A percentile compares a stretch with the other conserved stretches of the same genome.
phyloP scores from a whole-genome alignment of 257 asterid genomes.

The Capsicum pubescens region DNA sequence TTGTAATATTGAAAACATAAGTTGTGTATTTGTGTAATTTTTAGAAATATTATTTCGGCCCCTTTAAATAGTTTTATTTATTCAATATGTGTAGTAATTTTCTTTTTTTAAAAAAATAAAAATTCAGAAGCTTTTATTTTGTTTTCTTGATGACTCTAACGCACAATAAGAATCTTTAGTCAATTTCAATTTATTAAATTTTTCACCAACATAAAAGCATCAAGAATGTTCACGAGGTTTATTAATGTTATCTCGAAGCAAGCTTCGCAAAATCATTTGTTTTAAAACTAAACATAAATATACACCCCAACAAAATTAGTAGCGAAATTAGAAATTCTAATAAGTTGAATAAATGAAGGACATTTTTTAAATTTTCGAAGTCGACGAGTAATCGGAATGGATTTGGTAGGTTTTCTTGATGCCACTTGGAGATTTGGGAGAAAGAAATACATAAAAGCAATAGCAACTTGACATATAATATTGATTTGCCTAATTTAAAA shows the following conservation, averaged over 20 bases:
- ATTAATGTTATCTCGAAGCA: too few relatives aligned
- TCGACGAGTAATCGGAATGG: neutral
- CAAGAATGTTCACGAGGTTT: too few relatives aligned
- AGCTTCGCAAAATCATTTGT: neutral
- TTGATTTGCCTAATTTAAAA: neutral
- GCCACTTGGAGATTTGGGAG: neutral
- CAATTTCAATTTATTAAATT: neutral
- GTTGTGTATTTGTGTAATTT: too few relatives aligned
- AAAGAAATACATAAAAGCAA: neutral
- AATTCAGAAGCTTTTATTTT: too few relatives aligned
- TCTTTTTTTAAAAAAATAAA: too few relatives aligned
- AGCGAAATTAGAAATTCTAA: neutral
- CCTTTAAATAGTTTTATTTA: too few relatives aligned
- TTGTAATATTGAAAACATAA: too few relatives aligned
- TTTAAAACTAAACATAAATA: neutral
- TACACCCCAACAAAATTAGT: neutral
- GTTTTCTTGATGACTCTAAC: too few relatives aligned
- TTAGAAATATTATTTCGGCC: too few relatives aligned
- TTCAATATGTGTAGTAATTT: too few relatives aligned
- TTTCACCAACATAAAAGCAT: neutral
- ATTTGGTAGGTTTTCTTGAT: neutral
- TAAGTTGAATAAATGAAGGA: neutral
- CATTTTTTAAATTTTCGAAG: neutral
- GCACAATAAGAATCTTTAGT: neutral
- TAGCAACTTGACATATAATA: neutral